These are phyloP conservation scores for Trichophyton equinum DNA, from an alignment of 2,329 filamentous ascomycete species.

Conservation along the genomic window DNA sequence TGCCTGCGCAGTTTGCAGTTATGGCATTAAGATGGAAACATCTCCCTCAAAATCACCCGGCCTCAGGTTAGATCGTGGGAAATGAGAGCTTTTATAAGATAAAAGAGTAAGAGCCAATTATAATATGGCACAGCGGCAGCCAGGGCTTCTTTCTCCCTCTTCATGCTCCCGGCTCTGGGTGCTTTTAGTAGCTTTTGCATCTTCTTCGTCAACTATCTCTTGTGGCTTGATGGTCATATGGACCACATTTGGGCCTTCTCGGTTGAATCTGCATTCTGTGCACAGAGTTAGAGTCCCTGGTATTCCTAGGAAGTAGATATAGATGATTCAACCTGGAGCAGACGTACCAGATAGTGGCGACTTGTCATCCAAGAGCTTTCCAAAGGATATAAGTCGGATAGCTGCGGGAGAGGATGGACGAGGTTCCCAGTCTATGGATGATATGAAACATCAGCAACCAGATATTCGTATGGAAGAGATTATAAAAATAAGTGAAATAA, in stretches of 20 bases:
- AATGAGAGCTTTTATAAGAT: background rate
- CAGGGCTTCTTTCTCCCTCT: constrained; percentile 43
- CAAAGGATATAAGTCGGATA: constrained; percentile 85
- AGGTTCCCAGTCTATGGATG: constrained; percentile 60
- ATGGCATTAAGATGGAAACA: too few species aligned
- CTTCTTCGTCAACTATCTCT: constrained; percentile 64
- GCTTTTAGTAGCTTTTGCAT: constrained; percentile 53
- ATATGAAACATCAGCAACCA: constrained; percentile 2
- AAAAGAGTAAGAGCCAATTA: constrained; percentile 21
- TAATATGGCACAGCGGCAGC: constrained; percentile 54
- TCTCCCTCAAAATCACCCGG: background rate
- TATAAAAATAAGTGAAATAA: too few species aligned
- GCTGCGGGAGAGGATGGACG: constrained; percentile 75
- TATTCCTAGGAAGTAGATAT: background rate
- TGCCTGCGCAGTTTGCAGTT: background rate
- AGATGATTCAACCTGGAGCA: background rate
- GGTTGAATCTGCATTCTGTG: constrained; percentile 65
- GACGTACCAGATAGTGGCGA: constrained; percentile 64
- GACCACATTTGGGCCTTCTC: constrained; percentile 67
- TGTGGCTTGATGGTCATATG: constrained; percentile 88
- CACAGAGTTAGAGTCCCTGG: background rate
- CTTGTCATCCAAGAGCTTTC: constrained; percentile 82
- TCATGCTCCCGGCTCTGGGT: constrained; percentile 40
- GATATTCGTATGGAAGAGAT: background rate
- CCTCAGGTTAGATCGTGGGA: background rate